A percentile compares a stretch with the other conserved stretches of the same genome.
Evolutionary conservation across 164 flowering plant species (phyloP).

Genomic region (Magnolia changhungtana): DNA sequence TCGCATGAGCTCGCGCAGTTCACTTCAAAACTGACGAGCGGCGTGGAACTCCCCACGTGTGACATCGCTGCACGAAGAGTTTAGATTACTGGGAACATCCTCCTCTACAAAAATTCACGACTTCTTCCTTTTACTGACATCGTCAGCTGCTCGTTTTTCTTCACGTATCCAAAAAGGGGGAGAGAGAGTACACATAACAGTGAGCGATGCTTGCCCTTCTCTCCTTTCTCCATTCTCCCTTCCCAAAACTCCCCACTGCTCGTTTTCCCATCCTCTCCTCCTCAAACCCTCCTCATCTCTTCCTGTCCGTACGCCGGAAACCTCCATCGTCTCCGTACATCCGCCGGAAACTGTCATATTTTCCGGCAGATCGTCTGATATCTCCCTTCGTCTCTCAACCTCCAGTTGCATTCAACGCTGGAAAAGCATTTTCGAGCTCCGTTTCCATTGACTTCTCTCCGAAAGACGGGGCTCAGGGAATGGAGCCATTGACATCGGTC

Average conservation of each 20-base stretch:
- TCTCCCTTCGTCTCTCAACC: not conserved
- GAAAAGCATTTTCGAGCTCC: slow-evolving; percentile 4
- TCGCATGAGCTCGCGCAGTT: too few species aligned
- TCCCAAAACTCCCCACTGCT: slow-evolving; percentile 2
- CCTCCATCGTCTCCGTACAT: not conserved
- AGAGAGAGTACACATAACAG: too few species aligned
- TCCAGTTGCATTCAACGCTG: not conserved
- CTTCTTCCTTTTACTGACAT: too few species aligned
- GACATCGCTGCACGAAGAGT: too few species aligned
- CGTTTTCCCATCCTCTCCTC: not conserved
- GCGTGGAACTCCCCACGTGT: too few species aligned
- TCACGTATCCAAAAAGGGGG: too few species aligned
- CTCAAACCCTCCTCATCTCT: not conserved
- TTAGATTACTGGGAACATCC: too few species aligned
- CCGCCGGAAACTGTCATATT: not conserved
- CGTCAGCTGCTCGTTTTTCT: too few species aligned
- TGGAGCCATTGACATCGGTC: slow-evolving; percentile 45
- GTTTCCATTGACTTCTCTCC: not conserved
- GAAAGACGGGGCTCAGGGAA: slow-evolving; percentile 21
- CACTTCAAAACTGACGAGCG: too few species aligned
- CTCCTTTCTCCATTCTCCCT: slow-evolving; percentile 1
- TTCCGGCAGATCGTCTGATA: not conserved
- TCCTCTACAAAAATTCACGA: too few species aligned
- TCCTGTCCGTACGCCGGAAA: slow-evolving; percentile 2
- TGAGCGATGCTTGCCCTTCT: not conserved